Evolutionary conservation across 345 rosid species (phyloP).

Genomic region (Corymbia maculata): DNA sequence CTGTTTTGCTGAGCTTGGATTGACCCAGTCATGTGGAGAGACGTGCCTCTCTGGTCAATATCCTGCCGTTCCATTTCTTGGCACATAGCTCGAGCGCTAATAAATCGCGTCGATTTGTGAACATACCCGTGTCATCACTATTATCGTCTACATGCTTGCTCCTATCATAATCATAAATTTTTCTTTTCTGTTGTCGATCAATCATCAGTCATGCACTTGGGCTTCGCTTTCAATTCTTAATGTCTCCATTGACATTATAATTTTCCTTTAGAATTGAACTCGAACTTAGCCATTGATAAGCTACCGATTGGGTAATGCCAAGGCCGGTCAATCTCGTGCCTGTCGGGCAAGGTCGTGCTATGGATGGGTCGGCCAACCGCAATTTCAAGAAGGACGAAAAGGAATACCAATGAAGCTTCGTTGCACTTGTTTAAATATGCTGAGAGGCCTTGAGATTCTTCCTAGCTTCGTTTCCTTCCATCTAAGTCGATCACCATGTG

Average conservation of each 20-base stretch:
- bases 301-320: neutral
- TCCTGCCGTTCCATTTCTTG: neutral
- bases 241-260: neutral
- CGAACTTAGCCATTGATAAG: neutral
- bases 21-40: neutral
- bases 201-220: neutral
- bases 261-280: neutral
- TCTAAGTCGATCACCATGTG: neutral
- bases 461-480: neutral
- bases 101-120: neutral
- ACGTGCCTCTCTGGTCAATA: neutral
- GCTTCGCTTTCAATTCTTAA: neutral
- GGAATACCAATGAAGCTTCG: neutral
- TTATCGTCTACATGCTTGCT: neutral
- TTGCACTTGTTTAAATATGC: neutral
- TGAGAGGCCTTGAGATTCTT: neutral
- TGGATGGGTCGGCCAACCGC: neutral
- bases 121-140: neutral
- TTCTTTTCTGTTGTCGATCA: neutral
- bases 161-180: neutral
- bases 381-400: neutral
- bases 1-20: neutral
- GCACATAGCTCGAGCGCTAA: neutral
- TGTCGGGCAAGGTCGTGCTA: neutral
- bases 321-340: neutral